Percentiles rank a stretch among this genome's conserved stretches.
Conservation (phyloP, 83 land plant genomes). For the Picea mariana region DNA sequence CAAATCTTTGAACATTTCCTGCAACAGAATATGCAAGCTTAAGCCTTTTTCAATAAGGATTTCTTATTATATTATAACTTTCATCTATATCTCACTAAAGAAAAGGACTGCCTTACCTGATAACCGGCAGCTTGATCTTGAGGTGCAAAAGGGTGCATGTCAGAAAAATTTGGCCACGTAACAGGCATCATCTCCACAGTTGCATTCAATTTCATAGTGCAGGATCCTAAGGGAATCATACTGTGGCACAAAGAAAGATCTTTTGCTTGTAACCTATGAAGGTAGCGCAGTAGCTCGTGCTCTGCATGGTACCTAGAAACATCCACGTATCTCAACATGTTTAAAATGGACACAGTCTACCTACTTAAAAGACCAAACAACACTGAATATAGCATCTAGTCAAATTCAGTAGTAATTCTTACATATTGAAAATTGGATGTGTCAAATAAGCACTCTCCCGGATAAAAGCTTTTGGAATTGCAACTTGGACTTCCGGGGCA, state of each 20-base stretch:
- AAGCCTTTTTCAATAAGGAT: neutral
- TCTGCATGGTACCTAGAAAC: constrained; percentile 86
- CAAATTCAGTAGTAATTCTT: constrained; percentile 8
- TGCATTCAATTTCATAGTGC: constrained; percentile 99
- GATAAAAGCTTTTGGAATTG: constrained; percentile 63
- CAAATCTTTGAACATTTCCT: constrained; percentile 95
- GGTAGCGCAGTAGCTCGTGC: constrained; percentile 94
- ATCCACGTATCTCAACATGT: neutral
- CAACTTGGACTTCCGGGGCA: constrained; percentile 61
- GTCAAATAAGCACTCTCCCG: constrained; percentile 88
- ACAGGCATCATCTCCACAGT: constrained; percentile 99
- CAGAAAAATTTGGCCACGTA: constrained; percentile 89
- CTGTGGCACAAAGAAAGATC: constrained; percentile 95
- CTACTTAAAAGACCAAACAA: neutral
- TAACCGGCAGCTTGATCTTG: constrained; percentile 83
- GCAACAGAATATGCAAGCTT: neutral
- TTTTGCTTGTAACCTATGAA: constrained; percentile 81
- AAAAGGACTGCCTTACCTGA: constrained; percentile 56
- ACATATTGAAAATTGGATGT: constrained; percentile 95
- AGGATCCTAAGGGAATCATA: constrained; percentile 98
- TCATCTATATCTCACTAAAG: neutral
- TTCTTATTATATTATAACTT: neutral
- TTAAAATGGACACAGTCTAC: neutral
- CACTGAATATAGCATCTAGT: neutral
- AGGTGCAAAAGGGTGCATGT: constrained; percentile 96